Base-by-base conservation (phyloP, 371 early-diverging fungal species). In the Apophysomyces sp. region DNA sequence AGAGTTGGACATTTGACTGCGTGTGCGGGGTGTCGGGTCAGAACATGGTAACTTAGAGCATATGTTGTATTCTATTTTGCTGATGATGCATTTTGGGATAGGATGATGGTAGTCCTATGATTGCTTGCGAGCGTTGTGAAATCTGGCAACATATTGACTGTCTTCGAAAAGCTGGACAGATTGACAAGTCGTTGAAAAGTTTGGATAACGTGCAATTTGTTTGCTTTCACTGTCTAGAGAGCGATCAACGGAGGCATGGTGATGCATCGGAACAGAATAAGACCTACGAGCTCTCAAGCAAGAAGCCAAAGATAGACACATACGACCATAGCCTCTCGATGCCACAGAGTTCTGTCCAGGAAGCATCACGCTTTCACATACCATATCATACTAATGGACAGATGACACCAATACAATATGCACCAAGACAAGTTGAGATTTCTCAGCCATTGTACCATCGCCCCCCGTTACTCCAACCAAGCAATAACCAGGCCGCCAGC, bases 61-160 rank as follows among this genome's bases (percentile, higher is more conserved):
- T 41, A 18, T 37, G 12, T 21, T 15, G 18, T 15, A 13, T 51
- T 28, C 4, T 55, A 40, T 37, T 6, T 26, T 4, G 36, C 16
- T 29, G n/a, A 52, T 30, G 26, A 18, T n/a, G 27, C n/a, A 26
- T 44, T 34, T 28, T 28, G n/a, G 26, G 0, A 9, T 71, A 86
- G 86, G 86, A 86, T 64, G 90, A 91, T 75, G 92, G 90, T n/a
- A 77, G 74, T 28, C 85, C 89, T 0, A 86, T 91, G 87, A 85
- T 89, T 60, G 88, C 88, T 1, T 91, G 92, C 52, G 87, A 80
- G 13, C 68, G 72, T 24, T 91, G 92, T 68, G 78, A 78, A 26
- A 79, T 77, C 0, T 91, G 92, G 92, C 86, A 86, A 52, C 92
- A 91, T 70, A 86, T 91, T 26, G 70, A 66, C 8, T 90, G 90